Evolutionary conservation across 345 rosid genomes (phyloP), one percentile per base, ranked within the genome.

Genomic region (Lagerstroemia speciosa): DNA sequence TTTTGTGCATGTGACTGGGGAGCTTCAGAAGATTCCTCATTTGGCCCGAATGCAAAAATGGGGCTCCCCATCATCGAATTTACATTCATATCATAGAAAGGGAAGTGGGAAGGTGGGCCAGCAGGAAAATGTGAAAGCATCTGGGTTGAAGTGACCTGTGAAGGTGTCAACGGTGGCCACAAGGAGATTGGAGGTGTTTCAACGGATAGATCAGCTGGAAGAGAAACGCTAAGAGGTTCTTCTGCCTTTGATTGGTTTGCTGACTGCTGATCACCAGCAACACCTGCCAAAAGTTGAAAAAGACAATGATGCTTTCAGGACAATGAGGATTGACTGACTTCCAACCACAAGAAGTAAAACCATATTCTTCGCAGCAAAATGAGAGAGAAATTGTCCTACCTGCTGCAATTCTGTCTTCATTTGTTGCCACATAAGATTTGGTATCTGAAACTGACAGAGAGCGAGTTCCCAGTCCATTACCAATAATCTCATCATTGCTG

Each of bases 181-280:
- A 88, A 43, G 67, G 98, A 86, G 57, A 92, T 83, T 57, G 98
- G 97, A 11, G 86, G 83, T 22, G 84, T 95, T 68, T 95, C 99
- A 63, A 92, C 90, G 65, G 97, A 90, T 46, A 95, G 97, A 81
- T 95, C 99, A 64, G 96, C 97, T 31, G 98, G 99, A 65, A 95
- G 95, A 69, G 99, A 81, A 48, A 94, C 91, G 78, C 75, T 86
- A 50, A 94, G 82, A 69, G 97, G 82, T 75, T 95, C 96, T 80
- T 92, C 99, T 36, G 82, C 86, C 74, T 83, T 88, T 45, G 92
- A 83, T 68, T 75, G 90, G 82, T 81, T 78, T 67, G 82, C 80
- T 36, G 75, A 68, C 15, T 81, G 81, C 74, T 84, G 83, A 75
- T 80, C 86, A 73, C 75, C 78, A 71, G 73, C 78, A 36, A 73